Base-by-base conservation (phyloP, 441 rosid species). In the Pelargonium cotyledonis region DNA sequence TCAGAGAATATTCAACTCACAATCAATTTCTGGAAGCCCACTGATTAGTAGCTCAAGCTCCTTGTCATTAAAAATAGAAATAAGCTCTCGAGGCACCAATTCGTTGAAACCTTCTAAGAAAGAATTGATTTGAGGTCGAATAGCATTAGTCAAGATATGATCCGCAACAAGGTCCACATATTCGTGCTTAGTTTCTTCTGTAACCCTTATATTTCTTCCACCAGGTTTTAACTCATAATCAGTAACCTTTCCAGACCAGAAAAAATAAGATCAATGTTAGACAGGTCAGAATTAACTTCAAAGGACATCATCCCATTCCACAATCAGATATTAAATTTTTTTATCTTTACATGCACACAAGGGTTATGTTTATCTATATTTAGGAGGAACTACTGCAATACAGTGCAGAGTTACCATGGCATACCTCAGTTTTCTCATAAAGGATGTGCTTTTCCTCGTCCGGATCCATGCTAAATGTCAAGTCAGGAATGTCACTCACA, bases 21-120 rank as follows among this genome's bases (percentile, higher is more conserved):
- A 79, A 73, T 95, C 98, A 80, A 95, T 95, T 81, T 95, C 99
- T 18, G 99, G 99, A 76, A 95, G 91, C 29, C 99, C 99, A 16
- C 99, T 95, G 73, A 95, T 95, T 61, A 95, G 91, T 12, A 95
- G 89, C 86, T 95, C 99, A 15, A 95, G 95, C 90, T 95, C 99
- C 81, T 92, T 95, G 72, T 95, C 99, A 67, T 95, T 89, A 68
- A 95, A 95, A 67, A 92, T 88, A 67, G 97, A 90, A 71, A 95
- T 90, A 18, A 95, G 91, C 44, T 90, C 92, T 58, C 85, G 79
- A 1, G 92, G 86, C 23, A 92, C 85, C 85, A 95, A 77, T 73
- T 95, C 99, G 67, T 67, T 78, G 77, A 92, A 95, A 66, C 99
- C 99, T 53, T 89, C 95, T 0, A 95, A 83, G 88, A 95, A 95